Conservation (phyloP, 352 stramenopile species). For the Phytophthora megakarya region DNA sequence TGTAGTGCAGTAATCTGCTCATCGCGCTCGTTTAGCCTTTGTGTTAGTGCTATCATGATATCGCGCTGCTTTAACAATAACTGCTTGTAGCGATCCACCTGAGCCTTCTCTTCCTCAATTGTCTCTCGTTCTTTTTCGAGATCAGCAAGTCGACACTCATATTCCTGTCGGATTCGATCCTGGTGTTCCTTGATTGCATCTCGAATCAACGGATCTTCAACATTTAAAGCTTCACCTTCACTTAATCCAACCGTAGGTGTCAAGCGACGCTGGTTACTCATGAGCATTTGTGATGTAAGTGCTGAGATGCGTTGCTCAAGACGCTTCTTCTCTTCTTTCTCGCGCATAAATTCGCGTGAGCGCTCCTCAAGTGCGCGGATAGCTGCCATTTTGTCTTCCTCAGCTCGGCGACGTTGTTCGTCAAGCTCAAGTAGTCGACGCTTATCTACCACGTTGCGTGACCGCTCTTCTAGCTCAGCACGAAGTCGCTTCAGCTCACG, state of each 20-base stretch:
- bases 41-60: slow-evolving; percentile 97
- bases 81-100: slow-evolving; percentile 96
- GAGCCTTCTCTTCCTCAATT: slow-evolving; percentile 95
- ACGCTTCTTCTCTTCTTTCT: slow-evolving; percentile 96
- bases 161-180: slow-evolving; percentile 91
- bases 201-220: slow-evolving; percentile 80
- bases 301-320: slow-evolving; percentile 93
- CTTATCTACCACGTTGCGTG: slow-evolving; percentile 94
- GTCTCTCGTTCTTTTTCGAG: slow-evolving; percentile 94
- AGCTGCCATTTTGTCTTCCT: slow-evolving; percentile 95
- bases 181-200: slow-evolving; percentile 90
- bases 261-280: slow-evolving; percentile 63
- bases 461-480: slow-evolving; percentile 92
- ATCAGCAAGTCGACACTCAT: slow-evolving; percentile 90
- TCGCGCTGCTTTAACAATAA: slow-evolving; percentile 96
- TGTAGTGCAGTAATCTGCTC: slow-evolving; percentile 96
- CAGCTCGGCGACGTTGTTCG: slow-evolving; percentile 87
- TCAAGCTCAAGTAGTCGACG: slow-evolving; percentile 89
- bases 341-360: slow-evolving; percentile 92
- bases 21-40: slow-evolving; percentile 94
- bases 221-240: slow-evolving; percentile 46
- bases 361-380: slow-evolving; percentile 92
- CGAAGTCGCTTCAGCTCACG: slow-evolving; percentile 93
- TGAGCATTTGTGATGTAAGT: slow-evolving; percentile 94
- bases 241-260: slow-evolving; percentile 15